Percentiles rank a stretch among this genome's conserved stretches.
phyloP scores from a whole-genome alignment of 805 yeast species.

The Ogataea kodamae region DNA sequence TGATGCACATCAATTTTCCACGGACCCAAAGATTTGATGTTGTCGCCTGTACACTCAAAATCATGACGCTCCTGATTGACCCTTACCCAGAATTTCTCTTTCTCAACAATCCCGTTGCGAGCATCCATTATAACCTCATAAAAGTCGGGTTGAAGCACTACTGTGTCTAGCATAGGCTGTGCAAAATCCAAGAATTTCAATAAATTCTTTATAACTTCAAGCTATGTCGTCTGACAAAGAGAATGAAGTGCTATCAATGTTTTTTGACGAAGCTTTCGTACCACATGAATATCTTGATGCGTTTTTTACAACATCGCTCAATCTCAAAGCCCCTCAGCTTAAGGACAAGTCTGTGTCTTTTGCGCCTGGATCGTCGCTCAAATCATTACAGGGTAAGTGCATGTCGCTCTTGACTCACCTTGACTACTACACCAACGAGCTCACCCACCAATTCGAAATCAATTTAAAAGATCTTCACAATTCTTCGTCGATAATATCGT shows the following conservation, averaged over 20 bases:
- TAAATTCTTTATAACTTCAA: neutral
- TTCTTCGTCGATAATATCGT: slow-evolving; percentile 49
- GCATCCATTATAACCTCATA: slow-evolving; percentile 17
- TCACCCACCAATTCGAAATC: slow-evolving; percentile 50
- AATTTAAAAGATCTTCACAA: slow-evolving; percentile 47
- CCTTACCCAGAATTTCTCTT: slow-evolving; percentile 17
- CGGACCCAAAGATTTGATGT: slow-evolving; percentile 1
- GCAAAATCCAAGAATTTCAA: slow-evolving; percentile 2
- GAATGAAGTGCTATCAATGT: slow-evolving; percentile 55
- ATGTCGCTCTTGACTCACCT: slow-evolving; percentile 53
- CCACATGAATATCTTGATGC: slow-evolving; percentile 67
- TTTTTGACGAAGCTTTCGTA: slow-evolving; percentile 62
- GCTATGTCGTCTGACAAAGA: slow-evolving; percentile 15
- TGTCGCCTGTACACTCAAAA: slow-evolving; percentile 2
- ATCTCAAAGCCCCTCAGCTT: slow-evolving; percentile 14
- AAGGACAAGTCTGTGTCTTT: slow-evolving; percentile 30
- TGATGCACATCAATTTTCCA: slow-evolving; percentile 1
- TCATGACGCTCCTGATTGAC: slow-evolving; percentile 8
- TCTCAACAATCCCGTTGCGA: slow-evolving; percentile 6
- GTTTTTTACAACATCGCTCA: slow-evolving; percentile 42
- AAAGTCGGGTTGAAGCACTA: slow-evolving; percentile 20
- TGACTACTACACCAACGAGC: slow-evolving; percentile 59
- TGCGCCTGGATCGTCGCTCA: slow-evolving; percentile 31
- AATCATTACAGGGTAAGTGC: slow-evolving; percentile 45
- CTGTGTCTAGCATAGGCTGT: slow-evolving; percentile 11